Evolutionary conservation across 1,284 basidiomycete species (phyloP), one percentile per base, ranked within the genome.

Genomic region (Heterobasidion occidentale): DNA sequence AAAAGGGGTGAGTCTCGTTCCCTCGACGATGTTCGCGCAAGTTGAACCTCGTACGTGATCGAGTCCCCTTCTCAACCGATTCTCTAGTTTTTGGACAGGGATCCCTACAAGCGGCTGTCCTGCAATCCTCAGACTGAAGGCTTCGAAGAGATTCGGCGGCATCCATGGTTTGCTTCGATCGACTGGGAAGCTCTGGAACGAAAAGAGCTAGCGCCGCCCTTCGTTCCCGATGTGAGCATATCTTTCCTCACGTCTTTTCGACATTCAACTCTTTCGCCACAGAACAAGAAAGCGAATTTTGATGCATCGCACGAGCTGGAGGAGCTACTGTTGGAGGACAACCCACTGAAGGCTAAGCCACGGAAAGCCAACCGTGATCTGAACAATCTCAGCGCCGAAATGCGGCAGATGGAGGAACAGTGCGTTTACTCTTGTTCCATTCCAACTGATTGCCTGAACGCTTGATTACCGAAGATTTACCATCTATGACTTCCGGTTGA

Each of bases 301-400:
- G 96, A 99, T 68, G 95, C 95, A n/a, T 97, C 96, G 14, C 95
- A 98, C 68, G 96, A 99, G 71, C 74, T 99, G 36, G 96, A 99
- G 68, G 96, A 99, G 73, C 75, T 99, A 45, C 70, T 99, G 38
- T 74, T 99, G 9, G 96, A 98, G 71, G 96, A 98, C 68, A 98
- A 99, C 67, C 96, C 96, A 51, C 77, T 98, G 55, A 98, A 98
- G 70, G 94, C 96, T 12, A 89, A 93, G 65, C 89, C 92, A 61
- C 81, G 96, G 54, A 97, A 96, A 7, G 50, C 35, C 35, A 91
- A 90, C 60, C 89, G 94, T 60, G 94, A 98, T 64, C 71, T 88
- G 34, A 81, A 78, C 61, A 85, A 85, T 53, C 73, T 98, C 57
- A 91, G 88, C 57, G 82, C 84, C 0, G 96, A 98, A 71, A 93